Evolutionary conservation across 768 basidiomycete species (phyloP).

Genomic region (Lentinula sp.): DNA sequence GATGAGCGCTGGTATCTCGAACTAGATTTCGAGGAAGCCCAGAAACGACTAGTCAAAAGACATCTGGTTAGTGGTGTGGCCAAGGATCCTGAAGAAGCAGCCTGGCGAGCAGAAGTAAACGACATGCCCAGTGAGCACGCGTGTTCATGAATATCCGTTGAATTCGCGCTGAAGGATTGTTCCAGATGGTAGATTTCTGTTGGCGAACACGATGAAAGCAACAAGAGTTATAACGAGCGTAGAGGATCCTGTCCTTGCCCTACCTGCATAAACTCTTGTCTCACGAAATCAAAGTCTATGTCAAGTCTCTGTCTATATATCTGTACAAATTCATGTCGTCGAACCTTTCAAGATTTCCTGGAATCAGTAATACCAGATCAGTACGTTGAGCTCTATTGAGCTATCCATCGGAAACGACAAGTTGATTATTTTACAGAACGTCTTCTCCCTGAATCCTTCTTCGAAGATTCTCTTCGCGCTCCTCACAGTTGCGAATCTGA

Average conservation of each 20-base stretch:
- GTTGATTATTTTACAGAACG: no score
- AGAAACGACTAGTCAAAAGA: constrained; percentile 54
- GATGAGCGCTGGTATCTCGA: constrained; percentile 80
- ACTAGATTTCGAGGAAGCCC: constrained; percentile 50
- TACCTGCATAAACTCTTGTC: neutral
- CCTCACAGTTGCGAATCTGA: no score
- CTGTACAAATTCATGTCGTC: no score
- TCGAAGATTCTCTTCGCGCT: no score
- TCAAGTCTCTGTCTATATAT: neutral
- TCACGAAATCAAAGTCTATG: neutral
- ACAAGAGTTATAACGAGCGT: constrained; percentile 35
- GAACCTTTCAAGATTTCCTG: no score
- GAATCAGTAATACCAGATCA: no score
- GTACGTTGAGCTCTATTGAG: no score
- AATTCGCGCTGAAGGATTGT: neutral
- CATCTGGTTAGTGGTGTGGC: constrained; percentile 79
- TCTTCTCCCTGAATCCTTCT: no score
- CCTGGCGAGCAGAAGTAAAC: constrained; percentile 69
- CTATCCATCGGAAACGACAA: no score
- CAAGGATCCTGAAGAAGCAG: constrained; percentile 54
- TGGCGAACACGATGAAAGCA: constrained; percentile 39
- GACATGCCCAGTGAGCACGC: constrained; percentile 61
- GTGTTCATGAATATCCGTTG: neutral
- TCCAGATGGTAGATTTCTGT: constrained; percentile 39
- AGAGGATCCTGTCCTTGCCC: constrained; percentile 18